Percentiles rank a stretch among this genome's conserved stretches.
These are phyloP conservation scores for Tolypocladium inflatum DNA, from an alignment of 2,329 filamentous ascomycete genomes.

Conservation along the genomic window DNA sequence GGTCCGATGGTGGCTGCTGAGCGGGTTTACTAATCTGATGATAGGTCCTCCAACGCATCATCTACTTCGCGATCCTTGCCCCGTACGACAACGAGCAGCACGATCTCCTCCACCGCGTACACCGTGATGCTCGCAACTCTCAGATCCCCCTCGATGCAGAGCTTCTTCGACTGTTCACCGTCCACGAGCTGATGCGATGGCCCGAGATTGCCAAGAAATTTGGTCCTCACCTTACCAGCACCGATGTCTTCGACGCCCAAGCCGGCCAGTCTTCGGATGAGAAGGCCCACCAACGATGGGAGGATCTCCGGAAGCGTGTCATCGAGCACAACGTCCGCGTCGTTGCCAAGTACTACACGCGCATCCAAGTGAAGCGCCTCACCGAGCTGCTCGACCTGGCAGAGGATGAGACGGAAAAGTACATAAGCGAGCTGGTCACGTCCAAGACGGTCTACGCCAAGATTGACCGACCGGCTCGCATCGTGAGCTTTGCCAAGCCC, in stretches of 20 bases:
- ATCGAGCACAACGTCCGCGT: slow-evolving; percentile 99
- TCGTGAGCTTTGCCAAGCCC: slow-evolving; percentile 92
- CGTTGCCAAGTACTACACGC: slow-evolving; percentile 96
- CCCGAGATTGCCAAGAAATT: slow-evolving; percentile 85
- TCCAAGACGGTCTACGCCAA: slow-evolving; percentile 97
- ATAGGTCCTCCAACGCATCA: slow-evolving; percentile 86
- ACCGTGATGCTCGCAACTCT: slow-evolving; percentile 72
- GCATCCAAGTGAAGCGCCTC: slow-evolving; percentile 84
- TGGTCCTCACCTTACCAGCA: slow-evolving; percentile 75
- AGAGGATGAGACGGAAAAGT: slow-evolving; percentile 96
- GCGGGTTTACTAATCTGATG: neutral
- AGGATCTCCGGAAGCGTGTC: slow-evolving; percentile 92
- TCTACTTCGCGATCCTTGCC: slow-evolving; percentile 94
- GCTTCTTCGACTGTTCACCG: slow-evolving; percentile 87
- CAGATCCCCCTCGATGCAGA: slow-evolving; percentile 72
- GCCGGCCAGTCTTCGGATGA: slow-evolving; percentile 58
- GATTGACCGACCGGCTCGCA: slow-evolving; percentile 85
- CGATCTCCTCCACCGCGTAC: slow-evolving; percentile 88
- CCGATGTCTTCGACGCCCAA: slow-evolving; percentile 76
- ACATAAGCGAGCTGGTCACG: slow-evolving; percentile 93
- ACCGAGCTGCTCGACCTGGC: slow-evolving; percentile 85
- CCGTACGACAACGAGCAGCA: slow-evolving; percentile 98
- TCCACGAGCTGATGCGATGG: slow-evolving; percentile 97
- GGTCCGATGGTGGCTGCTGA: neutral
- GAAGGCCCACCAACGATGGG: slow-evolving; percentile 80